Percentiles rank a stretch among this genome's conserved stretches.
Conservation (phyloP, 2,329 filamentous ascomycete genomes). For the Dactylellina sp. region DNA sequence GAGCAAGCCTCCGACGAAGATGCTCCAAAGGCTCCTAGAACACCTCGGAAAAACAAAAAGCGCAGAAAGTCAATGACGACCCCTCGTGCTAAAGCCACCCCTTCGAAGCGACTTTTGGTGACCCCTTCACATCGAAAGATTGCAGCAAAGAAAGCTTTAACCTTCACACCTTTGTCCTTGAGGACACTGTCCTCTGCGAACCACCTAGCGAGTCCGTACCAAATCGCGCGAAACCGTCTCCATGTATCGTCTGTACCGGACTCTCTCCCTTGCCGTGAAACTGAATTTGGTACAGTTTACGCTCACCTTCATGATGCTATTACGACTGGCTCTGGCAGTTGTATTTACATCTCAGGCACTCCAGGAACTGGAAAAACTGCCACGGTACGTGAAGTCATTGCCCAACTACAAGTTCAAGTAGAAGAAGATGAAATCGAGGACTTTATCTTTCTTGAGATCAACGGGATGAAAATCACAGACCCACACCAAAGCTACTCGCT, state of each 20-base stretch:
- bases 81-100: constrained; percentile 61
- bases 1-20: constrained; percentile 59
- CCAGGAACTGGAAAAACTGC: constrained; percentile 98
- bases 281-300: constrained; percentile 91
- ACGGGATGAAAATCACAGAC: constrained; percentile 99
- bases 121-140: constrained; percentile 73
- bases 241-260: constrained; percentile 94
- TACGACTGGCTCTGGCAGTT: constrained; percentile 89
- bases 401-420: constrained; percentile 87
- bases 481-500: constrained; percentile 95
- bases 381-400: constrained; percentile 93
- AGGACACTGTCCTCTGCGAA: constrained; percentile 81
- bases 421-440: constrained; percentile 92
- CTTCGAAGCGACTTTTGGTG: constrained; percentile 68
- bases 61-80: constrained; percentile 58
- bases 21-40: constrained; percentile 62
- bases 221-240: constrained; percentile 85
- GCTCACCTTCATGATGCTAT: constrained; percentile 94
- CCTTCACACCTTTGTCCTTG: constrained; percentile 95
- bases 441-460: constrained; percentile 99
- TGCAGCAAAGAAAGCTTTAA: constrained; percentile 83
- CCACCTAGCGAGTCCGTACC: constrained; percentile 85
- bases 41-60: constrained; percentile 63
- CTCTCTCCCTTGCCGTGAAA: constrained; percentile 88
- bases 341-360: constrained; percentile 99